Evolutionary conservation across 257 asterid species (phyloP), one percentile per base, ranked within the genome.

Genomic region (Solanum pennellii): DNA sequence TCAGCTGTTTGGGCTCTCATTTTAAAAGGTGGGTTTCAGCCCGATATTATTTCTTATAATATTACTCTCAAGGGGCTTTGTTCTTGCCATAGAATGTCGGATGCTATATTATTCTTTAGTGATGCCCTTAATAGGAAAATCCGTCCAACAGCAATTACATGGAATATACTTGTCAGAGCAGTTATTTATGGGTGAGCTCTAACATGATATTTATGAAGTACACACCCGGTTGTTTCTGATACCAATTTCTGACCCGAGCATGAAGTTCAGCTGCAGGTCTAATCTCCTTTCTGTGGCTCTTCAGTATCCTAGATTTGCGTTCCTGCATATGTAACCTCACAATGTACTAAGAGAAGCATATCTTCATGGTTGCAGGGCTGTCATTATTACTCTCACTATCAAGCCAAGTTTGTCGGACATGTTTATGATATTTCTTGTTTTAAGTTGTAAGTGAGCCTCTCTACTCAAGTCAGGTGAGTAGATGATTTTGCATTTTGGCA

Each of bases 121-220:
- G 91, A 93, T 91, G 98, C 98, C 86, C 82, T 93, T 91, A 52
- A 90, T 42, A 91, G 89, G 90, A 91, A 92, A 72, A 89, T 93
- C 88, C 90, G 89, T 88, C 99, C 99, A 20, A 95, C 98, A 49
- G 56, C 90, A 68, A 65, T 96, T 85, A 94, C 98, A 84, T 97
- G 99, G 99, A 94, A 92, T 88, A 97, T 97, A 92, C 98, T 96
- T 83, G 97, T 96, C 89, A 90, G 99, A 91, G 98, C 99, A 83
- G 96, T 97, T 73, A 82, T 93, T 90, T 89, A 15, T 87, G 83
- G 89, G 35, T 90, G 91, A 84, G 83, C 75, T 89, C 87, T 42
- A 42, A n/a, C 60, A 42, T 4, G 35, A 7, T 42, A n/a, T 23
- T n/a, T 14, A 42, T 77, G 60, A 41, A 77, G 62, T 42, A 76